phyloP scores from a whole-genome alignment of 2,329 filamentous ascomycete genomes.

The Chrysoporthe puriensis region DNA sequence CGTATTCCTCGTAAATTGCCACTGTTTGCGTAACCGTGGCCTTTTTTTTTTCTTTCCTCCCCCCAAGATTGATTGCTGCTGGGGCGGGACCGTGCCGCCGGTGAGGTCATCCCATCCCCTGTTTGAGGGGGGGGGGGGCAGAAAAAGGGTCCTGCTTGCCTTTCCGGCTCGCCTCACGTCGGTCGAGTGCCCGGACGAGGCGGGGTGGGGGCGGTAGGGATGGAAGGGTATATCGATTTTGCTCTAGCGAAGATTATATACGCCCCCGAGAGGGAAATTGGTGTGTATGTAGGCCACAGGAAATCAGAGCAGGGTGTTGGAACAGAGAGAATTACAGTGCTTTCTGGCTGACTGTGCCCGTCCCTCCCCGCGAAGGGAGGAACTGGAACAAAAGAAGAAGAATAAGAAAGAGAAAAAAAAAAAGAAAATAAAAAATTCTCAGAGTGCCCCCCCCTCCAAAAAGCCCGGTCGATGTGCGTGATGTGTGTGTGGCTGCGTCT shows the following conservation, averaged over 20 bases:
- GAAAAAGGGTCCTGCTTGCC: too few species aligned
- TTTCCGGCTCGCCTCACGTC: too few species aligned
- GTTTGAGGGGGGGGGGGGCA: neutral
- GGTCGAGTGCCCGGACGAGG: neutral
- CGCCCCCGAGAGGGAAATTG: neutral
- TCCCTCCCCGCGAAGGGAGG: too few species aligned
- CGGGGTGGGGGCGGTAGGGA: neutral
- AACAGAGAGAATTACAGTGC: conserved; percentile 1
- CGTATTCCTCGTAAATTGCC: conserved; percentile 12
- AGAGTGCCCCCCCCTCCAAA: neutral
- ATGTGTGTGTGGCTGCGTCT: conserved; percentile 7
- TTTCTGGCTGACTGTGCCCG: neutral
- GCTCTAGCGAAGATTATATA: neutral
- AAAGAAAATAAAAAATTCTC: neutral
- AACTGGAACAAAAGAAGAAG: neutral
- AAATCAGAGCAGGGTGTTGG: neutral
- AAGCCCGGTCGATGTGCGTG: conserved; percentile 4
- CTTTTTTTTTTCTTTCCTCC: neutral
- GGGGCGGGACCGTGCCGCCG: neutral
- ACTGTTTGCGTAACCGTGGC: conserved; percentile 9
- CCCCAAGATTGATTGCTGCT: too few species aligned
- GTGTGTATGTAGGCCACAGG: neutral
- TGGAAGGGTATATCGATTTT: neutral
- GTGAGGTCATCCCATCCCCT: neutral
- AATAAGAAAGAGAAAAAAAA: neutral